These are phyloP conservation scores for Fusarium sarcochroum DNA, from an alignment of 2,329 filamentous ascomycete species.

Conservation along the genomic window DNA sequence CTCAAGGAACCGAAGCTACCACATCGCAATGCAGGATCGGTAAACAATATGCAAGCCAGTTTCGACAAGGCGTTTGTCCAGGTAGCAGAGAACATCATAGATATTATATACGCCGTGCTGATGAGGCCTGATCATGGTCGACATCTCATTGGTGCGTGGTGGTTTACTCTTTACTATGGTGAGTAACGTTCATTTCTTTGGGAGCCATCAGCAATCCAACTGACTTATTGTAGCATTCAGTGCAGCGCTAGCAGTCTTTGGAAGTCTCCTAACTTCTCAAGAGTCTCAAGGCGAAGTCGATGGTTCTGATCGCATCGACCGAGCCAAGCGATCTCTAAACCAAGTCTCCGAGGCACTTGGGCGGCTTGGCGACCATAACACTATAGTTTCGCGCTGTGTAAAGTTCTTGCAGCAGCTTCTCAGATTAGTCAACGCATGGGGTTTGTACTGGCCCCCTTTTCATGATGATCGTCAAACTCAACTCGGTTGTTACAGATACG, in stretches of 20 bases:
- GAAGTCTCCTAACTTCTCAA: slow-evolving; percentile 13
- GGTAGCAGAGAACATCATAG: slow-evolving; percentile 21
- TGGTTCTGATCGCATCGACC: background rate
- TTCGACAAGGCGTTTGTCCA: slow-evolving; percentile 16
- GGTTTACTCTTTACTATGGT: slow-evolving; percentile 42
- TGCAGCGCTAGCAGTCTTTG: slow-evolving; percentile 28
- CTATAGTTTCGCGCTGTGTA: background rate
- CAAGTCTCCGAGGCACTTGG: slow-evolving; percentile 4
- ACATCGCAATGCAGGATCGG: background rate
- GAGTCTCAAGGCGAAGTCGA: background rate
- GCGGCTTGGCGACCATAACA: background rate
- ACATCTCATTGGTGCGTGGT: slow-evolving; percentile 35
- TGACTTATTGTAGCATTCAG: slow-evolving; percentile 10
- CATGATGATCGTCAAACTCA: rapidly evolving
- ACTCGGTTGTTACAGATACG: background rate
- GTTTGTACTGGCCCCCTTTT: rapidly evolving
- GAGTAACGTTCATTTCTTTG: background rate
- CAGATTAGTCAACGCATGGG: slow-evolving; percentile 3
- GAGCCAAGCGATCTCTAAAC: background rate
- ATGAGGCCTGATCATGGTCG: slow-evolving; percentile 14
- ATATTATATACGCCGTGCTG: slow-evolving; percentile 18
- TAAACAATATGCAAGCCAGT: slow-evolving; percentile 26
- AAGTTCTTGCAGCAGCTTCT: slow-evolving; percentile 8
- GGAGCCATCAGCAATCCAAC: rapidly evolving
- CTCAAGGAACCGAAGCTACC: background rate